Conservation (phyloP, 139 green algal genomes). For the Ulvella scutata region DNA sequence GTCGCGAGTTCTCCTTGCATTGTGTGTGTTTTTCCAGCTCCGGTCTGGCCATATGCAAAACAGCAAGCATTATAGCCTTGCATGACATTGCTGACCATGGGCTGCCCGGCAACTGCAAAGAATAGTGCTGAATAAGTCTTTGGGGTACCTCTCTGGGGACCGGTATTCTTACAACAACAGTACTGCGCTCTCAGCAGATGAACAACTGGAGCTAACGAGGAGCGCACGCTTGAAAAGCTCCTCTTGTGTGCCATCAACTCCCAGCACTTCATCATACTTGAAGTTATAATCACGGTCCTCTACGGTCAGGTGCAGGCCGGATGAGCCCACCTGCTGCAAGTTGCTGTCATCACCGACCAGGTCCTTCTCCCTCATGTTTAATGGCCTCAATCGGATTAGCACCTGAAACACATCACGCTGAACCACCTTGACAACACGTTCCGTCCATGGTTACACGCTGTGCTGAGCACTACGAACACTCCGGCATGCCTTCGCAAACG, state of each 20-base stretch:
- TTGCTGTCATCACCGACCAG: not conserved
- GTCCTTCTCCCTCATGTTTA: not conserved
- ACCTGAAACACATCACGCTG: not conserved
- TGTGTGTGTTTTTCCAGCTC: conserved; percentile 58
- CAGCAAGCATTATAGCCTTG: conserved; percentile 57
- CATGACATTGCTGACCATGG: conserved; percentile 56
- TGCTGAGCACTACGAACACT: not conserved
- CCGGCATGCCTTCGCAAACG: not conserved
- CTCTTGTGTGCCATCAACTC: not conserved
- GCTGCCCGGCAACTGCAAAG: conserved; percentile 34
- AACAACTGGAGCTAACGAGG: too few relatives aligned
- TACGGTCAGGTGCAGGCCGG: not conserved
- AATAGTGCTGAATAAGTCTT: too few relatives aligned
- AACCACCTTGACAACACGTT: not conserved
- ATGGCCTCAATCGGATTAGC: not conserved
- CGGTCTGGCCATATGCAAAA: conserved; percentile 69
- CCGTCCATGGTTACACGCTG: not conserved
- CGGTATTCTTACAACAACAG: too few relatives aligned
- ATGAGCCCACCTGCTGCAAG: not conserved
- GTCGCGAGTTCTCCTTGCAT: conserved; percentile 38
- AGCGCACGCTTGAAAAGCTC: not conserved
- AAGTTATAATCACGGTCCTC: not conserved
- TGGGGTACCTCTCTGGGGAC: too few relatives aligned
- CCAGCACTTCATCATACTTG: not conserved
- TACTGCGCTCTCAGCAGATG: too few relatives aligned